Conservation (phyloP, 495 filamentous ascomycete genomes). For the Ramalina peruviana region DNA sequence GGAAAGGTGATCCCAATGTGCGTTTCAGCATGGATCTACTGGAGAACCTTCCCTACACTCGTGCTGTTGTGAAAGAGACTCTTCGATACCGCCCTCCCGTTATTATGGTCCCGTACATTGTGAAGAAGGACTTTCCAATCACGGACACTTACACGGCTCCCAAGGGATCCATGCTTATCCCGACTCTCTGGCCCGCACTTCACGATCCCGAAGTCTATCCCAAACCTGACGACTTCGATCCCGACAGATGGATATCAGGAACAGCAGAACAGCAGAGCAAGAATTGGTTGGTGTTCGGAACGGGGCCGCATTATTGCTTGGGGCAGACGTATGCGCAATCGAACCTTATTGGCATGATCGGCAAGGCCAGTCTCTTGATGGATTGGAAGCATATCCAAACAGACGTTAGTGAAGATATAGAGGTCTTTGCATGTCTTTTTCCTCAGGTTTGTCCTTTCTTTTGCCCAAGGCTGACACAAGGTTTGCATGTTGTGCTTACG, state of each 20-base stretch:
- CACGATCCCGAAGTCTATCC: constrained; percentile 90
- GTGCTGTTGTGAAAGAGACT: constrained; percentile 84
- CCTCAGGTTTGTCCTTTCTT: constrained; percentile 52
- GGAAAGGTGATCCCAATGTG: constrained; percentile 62
- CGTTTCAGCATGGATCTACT: constrained; percentile 68
- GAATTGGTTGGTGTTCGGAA: constrained; percentile 96
- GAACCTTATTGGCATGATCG: constrained; percentile 82
- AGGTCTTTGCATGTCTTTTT: constrained; percentile 97
- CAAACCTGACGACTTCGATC: constrained; percentile 71
- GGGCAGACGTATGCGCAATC: constrained; percentile 87
- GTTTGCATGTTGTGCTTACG: background rate
- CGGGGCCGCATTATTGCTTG: constrained; percentile 91
- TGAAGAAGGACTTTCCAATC: constrained; percentile 92
- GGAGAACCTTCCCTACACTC: constrained; percentile 80
- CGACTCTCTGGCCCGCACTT: constrained; percentile 76
- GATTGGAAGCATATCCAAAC: constrained; percentile 87
- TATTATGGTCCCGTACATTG: constrained; percentile 92
- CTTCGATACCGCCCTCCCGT: constrained; percentile 93
- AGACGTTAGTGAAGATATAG: constrained; percentile 74
- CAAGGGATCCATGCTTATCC: constrained; percentile 91
- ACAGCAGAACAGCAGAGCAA: constrained; percentile 83
- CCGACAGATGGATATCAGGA: constrained; percentile 85
- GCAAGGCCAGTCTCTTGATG: constrained; percentile 80
- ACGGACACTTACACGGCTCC: constrained; percentile 75
- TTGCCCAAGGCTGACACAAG: background rate